phyloP scores from a whole-genome alignment of 345 rosid genomes.

The Moringa oleifera region DNA sequence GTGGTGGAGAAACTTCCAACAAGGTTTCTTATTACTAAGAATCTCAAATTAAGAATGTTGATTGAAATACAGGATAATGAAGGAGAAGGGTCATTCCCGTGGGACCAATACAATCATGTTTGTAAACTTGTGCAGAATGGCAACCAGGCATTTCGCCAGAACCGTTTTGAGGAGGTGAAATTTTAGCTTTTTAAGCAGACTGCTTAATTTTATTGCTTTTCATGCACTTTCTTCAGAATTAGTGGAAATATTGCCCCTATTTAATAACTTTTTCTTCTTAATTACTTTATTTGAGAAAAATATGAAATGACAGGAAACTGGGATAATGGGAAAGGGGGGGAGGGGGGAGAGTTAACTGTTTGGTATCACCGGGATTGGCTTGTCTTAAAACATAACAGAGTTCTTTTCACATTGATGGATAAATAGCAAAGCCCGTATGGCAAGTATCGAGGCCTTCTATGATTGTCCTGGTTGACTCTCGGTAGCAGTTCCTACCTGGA shows the following conservation, averaged over 20 bases:
- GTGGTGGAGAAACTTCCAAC: too few species aligned
- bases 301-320: neutral
- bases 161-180: conserved; percentile 65
- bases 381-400: too few species aligned
- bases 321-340: neutral
- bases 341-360: neutral
- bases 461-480: too few species aligned
- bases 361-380: too few species aligned
- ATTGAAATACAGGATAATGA: conserved; percentile 50
- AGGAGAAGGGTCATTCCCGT: conserved; percentile 58
- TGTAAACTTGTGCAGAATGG: conserved; percentile 61
- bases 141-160: conserved; percentile 58
- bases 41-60: conserved; percentile 8
- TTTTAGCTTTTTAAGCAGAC: neutral
- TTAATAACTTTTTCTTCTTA: too few species aligned
- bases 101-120: conserved; percentile 54
- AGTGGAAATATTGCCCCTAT: neutral
- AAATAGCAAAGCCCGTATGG: too few species aligned
- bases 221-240: conserved; percentile 3
- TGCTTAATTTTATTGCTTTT: neutral
- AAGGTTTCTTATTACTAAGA: too few species aligned
- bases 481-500: too few species aligned
- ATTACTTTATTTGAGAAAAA: too few species aligned
- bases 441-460: too few species aligned
- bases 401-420: too few species aligned